phyloP scores from a whole-genome alignment of 73 alveolate species.

The Stentor roeselii region DNA sequence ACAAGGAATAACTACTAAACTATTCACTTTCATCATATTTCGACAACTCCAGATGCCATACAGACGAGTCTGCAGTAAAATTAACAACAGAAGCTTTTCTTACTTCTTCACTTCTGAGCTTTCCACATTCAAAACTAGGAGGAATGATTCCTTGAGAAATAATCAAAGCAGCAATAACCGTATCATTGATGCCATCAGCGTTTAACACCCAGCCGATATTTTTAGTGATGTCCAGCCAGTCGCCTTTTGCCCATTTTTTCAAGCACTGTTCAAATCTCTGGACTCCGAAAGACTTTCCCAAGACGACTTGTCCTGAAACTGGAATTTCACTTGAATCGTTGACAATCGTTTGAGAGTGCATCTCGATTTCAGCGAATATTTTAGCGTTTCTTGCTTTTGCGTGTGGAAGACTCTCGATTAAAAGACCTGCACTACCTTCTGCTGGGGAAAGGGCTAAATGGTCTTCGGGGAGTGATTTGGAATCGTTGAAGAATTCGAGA shows the following conservation, averaged over 20 bases:
- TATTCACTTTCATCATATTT: too few species aligned
- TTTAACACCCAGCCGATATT: background rate
- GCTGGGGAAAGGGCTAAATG: slow-evolving; percentile 64
- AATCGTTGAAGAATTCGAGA: slow-evolving; percentile 32
- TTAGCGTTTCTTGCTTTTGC: slow-evolving; percentile 68
- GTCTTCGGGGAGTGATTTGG: slow-evolving; percentile 26
- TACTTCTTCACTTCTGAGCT: too few species aligned
- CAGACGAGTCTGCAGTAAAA: too few species aligned
- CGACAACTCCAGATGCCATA: too few species aligned
- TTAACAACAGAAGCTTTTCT: too few species aligned
- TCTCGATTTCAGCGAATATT: slow-evolving; percentile 70
- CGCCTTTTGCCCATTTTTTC: too few species aligned
- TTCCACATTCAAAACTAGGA: too few species aligned
- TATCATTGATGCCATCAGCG: background rate
- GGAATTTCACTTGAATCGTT: slow-evolving; percentile 12
- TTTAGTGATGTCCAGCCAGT: background rate
- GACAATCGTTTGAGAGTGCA: slow-evolving; percentile 52
- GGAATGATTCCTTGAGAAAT: background rate
- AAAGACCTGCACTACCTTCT: slow-evolving; percentile 72
- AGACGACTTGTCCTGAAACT: background rate
- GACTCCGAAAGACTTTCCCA: background rate
- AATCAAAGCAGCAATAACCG: background rate
- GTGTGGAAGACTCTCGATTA: slow-evolving; percentile 58
- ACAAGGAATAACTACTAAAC: too few species aligned
- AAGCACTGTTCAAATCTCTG: too few species aligned